Evolutionary conservation across 2,329 filamentous ascomycete species (phyloP).

Genomic region (Colletotrichum sp.): DNA sequence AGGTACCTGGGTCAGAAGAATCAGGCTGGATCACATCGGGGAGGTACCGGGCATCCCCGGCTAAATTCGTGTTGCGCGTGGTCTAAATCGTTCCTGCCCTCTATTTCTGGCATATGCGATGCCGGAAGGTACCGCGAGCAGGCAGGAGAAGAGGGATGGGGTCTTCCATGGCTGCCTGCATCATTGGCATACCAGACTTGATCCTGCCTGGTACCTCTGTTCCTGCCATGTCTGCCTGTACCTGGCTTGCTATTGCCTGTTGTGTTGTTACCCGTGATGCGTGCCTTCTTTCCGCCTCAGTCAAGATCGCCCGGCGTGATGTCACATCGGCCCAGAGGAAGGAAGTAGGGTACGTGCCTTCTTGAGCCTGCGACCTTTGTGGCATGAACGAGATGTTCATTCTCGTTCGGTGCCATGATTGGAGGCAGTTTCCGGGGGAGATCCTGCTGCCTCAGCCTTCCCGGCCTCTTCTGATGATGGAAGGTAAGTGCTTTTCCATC

Average conservation of each 20-base stretch:
- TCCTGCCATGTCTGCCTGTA: background rate
- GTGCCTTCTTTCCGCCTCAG: background rate
- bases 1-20: background rate
- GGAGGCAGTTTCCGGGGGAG: background rate
- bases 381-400: background rate
- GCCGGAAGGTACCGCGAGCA: background rate
- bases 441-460: background rate
- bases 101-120: background rate
- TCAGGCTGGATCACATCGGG: background rate
- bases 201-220: background rate
- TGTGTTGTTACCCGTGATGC: background rate
- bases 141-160: background rate
- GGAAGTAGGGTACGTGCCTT: background rate
- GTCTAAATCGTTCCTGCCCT: background rate
- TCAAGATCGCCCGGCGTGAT: background rate
- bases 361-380: background rate
- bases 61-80: background rate
- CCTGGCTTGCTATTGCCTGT: background rate
- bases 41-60: background rate
- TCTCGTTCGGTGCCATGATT: background rate
- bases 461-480: background rate
- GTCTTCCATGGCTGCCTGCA: background rate
- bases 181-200: background rate
- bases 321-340: background rate
- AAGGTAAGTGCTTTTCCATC: background rate